Conservation (phyloP, 169 alveolate species). For the Plasmodium vivax region DNA sequence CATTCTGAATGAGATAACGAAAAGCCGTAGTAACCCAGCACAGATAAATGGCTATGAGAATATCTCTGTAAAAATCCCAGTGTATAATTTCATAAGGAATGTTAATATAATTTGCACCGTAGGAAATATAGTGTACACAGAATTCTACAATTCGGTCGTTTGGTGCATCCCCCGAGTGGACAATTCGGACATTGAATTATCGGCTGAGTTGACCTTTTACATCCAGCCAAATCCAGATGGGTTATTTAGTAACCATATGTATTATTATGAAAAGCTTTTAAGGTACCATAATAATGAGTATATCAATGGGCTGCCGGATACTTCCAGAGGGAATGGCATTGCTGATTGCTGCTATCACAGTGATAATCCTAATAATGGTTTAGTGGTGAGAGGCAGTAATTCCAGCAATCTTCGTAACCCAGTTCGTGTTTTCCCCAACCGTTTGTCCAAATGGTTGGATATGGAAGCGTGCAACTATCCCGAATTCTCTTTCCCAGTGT, state of each 20-base stretch:
- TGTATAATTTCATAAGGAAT: conserved; percentile 44
- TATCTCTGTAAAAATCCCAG: conserved; percentile 45
- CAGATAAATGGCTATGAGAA: conserved; percentile 39
- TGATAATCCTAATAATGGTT: too few relatives aligned
- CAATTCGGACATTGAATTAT: neutral
- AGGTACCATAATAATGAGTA: neutral
- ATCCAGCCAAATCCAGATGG: conserved; percentile 4
- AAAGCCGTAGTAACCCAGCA: neutral
- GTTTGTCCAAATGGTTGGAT: neutral
- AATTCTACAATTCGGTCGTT: neutral
- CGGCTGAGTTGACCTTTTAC: conserved; percentile 13
- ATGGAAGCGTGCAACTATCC: neutral
- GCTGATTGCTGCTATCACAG: neutral
- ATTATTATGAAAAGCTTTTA: neutral
- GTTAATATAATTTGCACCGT: conserved; percentile 12
- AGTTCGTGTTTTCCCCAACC: neutral
- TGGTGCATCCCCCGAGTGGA: conserved; percentile 38
- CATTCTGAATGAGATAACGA: conserved; percentile 23
- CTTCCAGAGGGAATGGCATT: neutral
- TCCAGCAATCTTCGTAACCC: neutral
- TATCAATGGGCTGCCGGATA: neutral
- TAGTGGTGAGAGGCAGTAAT: neutral
- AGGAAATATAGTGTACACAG: conserved; percentile 20
- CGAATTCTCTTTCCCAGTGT: conserved; percentile 26
- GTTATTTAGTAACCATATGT: neutral